These are phyloP conservation scores for Fusarium haematococcum DNA, from an alignment of 2,329 filamentous ascomycete species.

Conservation along the genomic window DNA sequence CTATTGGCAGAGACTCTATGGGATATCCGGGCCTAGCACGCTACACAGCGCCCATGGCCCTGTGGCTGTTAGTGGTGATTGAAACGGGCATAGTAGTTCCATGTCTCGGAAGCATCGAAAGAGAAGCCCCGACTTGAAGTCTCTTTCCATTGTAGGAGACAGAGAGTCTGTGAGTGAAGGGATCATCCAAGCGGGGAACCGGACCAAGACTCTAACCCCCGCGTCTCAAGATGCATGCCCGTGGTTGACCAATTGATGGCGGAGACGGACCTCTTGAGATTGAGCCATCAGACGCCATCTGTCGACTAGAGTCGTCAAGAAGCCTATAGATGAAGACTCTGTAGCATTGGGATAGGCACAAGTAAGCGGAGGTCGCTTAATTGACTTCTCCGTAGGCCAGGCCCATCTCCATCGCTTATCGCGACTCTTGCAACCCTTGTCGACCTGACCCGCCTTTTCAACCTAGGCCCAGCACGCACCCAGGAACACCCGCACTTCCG, in stretches of 20 bases:
- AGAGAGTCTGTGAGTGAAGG: neutral
- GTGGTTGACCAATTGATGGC: neutral
- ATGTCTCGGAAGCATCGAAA: constrained; percentile 1
- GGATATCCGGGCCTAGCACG: neutral
- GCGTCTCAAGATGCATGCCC: neutral
- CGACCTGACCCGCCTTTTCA: neutral
- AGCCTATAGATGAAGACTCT: neutral
- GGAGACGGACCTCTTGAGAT: neutral
- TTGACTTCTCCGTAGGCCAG: neutral
- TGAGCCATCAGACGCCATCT: neutral
- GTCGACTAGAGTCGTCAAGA: constrained; percentile 6
- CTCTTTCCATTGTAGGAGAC: neutral
- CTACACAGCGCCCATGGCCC: neutral
- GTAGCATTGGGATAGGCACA: neutral
- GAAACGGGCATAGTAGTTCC: neutral
- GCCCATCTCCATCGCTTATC: constrained; percentile 24
- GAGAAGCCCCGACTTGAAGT: neutral
- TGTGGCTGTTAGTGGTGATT: neutral
- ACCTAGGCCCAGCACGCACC: neutral
- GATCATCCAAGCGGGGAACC: neutral
- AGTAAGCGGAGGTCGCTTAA: constrained; percentile 15
- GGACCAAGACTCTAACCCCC: neutral
- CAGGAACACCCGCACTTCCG: constrained; percentile 2
- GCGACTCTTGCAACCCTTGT: constrained; percentile 19
- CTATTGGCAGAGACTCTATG: neutral